Percentiles rank a stretch among this genome's conserved stretches.
Evolutionary conservation across 2,329 filamentous ascomycete genomes (phyloP).

Genomic region (Diaporthe sp.): DNA sequence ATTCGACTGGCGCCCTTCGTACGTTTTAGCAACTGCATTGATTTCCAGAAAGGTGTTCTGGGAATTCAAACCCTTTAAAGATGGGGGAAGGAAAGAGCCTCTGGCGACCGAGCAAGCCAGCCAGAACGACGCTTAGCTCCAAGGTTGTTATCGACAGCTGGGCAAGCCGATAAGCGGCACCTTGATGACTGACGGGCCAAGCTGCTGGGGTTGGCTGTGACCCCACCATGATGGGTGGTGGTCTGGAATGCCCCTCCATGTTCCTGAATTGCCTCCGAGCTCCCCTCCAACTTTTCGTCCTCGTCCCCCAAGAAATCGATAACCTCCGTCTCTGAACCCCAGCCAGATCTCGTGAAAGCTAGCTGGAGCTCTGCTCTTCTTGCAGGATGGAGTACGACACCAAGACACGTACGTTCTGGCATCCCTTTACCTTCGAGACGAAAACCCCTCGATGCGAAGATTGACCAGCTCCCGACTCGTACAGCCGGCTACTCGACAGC

Average conservation of each 20-base stretch:
- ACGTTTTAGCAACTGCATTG: too few relatives aligned
- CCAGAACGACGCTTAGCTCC: too few relatives aligned
- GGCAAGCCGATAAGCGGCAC: background rate
- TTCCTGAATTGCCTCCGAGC: background rate
- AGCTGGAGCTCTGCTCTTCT: background rate
- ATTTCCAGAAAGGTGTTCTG: too few relatives aligned
- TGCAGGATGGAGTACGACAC: conserved; percentile 79
- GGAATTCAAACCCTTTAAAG: too few relatives aligned
- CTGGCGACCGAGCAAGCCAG: too few relatives aligned
- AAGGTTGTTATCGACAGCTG: too few relatives aligned
- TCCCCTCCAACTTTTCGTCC: background rate
- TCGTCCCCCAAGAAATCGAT: background rate
- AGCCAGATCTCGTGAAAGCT: background rate
- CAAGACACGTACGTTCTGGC: conserved; percentile 73
- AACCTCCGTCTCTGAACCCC: background rate
- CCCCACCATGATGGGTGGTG: background rate
- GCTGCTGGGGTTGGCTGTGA: background rate
- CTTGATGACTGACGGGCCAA: background rate
- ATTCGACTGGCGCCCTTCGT: too few relatives aligned
- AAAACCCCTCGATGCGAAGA: conserved; percentile 18
- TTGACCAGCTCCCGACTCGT: conserved; percentile 29
- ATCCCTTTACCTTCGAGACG: conserved; percentile 9
- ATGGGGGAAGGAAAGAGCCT: too few relatives aligned
- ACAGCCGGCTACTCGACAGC: conserved; percentile 82
- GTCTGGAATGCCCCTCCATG: background rate